These are phyloP conservation scores for Biscutella laevigata DNA, from an alignment of 441 rosid genomes.

Conservation along the genomic window DNA sequence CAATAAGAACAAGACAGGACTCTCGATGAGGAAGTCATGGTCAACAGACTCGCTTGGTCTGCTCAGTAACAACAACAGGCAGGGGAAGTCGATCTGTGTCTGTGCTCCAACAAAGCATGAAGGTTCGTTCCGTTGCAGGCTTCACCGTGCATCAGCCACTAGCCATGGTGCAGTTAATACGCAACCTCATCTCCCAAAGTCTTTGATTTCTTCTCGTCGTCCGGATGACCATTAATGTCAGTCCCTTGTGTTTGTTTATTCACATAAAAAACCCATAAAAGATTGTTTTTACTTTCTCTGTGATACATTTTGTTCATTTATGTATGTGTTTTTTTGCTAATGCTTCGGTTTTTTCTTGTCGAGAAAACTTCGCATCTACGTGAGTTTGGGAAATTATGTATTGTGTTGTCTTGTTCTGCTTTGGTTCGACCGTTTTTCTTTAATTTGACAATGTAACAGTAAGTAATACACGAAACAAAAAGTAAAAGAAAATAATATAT, in stretches of 20 bases:
- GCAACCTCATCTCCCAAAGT: constrained; percentile 20
- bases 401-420: too few species aligned
- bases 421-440: too few species aligned
- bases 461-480: too few species aligned
- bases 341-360: too few species aligned
- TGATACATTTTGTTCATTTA: too few species aligned
- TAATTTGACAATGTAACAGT: too few species aligned
- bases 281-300: not conserved
- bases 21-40: constrained; percentile 27
- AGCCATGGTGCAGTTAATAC: constrained; percentile 11
- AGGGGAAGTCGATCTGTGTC: constrained; percentile 16
- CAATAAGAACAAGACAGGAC: constrained; percentile 1
- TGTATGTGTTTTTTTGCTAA: too few species aligned
- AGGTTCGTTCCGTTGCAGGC: constrained; percentile 28
- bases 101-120: constrained; percentile 28
- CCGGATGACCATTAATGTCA: not conserved
- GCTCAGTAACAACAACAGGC: constrained; percentile 4
- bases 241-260: not conserved
- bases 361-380: too few species aligned
- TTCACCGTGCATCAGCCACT: constrained; percentile 22
- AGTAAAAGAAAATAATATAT: too few species aligned
- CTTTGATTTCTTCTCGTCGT: constrained; percentile 9
- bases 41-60: constrained; percentile 24
- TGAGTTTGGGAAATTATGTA: too few species aligned
- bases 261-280: not conserved